Evolutionary conservation across 192 early-diverging fungal species (phyloP).

Genomic region (Coemansia sp.): DNA sequence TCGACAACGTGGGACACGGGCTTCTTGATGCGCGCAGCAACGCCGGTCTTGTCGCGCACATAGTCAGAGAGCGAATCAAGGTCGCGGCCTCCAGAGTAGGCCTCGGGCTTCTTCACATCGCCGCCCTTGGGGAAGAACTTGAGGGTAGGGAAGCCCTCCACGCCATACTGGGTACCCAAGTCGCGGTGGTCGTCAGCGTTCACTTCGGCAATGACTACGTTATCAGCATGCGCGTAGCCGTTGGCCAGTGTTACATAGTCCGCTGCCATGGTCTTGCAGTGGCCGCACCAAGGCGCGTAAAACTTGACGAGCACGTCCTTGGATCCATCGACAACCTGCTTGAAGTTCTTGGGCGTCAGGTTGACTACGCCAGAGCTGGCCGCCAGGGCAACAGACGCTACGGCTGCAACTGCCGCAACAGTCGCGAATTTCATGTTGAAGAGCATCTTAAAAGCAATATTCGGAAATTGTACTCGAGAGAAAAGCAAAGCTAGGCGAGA

Average conservation of each 20-base stretch:
- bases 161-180: conserved; percentile 71
- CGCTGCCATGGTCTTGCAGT: conserved; percentile 73
- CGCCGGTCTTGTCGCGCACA: conserved; percentile 79
- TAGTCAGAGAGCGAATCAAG: conserved; percentile 73
- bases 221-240: conserved; percentile 68
- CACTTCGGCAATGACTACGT: conserved; percentile 88
- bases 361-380: conserved; percentile 33
- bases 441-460: conserved; percentile 17
- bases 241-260: conserved; percentile 79
- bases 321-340: conserved; percentile 62
- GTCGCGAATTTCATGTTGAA: conserved; percentile 37
- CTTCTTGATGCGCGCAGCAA: conserved; percentile 67
- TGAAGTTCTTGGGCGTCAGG: conserved; percentile 53
- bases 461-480: neutral
- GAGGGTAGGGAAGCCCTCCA: conserved; percentile 86
- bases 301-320: conserved; percentile 82
- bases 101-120: conserved; percentile 64
- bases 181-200: conserved; percentile 85
- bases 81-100: conserved; percentile 81
- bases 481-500: conserved; percentile 1
- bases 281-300: conserved; percentile 87
- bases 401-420: conserved; percentile 26
- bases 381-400: conserved; percentile 36
- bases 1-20: conserved; percentile 62
- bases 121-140: conserved; percentile 91